Evolutionary conservation across 1,284 basidiomycete species (phyloP).

Genomic region (Pholiota adiposa): DNA sequence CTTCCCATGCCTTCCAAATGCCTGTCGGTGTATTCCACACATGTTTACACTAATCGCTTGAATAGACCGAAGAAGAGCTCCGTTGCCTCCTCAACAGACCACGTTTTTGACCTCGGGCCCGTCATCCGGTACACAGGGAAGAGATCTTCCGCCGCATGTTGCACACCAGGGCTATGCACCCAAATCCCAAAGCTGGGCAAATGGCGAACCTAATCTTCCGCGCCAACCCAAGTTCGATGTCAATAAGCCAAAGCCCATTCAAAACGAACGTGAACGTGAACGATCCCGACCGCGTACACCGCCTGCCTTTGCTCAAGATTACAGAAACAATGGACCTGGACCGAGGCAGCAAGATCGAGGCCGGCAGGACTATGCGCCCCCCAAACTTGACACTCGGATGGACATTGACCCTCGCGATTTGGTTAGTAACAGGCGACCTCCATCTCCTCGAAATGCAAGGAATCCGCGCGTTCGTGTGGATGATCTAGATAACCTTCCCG

Average conservation of each 20-base stretch:
- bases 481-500: not conserved
- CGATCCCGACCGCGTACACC: not conserved
- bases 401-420: conserved; percentile 24
- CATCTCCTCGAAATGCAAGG: conserved; percentile 17
- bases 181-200: conserved; percentile 8
- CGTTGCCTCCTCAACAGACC: conserved; percentile 36
- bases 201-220: conserved; percentile 12
- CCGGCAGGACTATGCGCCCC: conserved; percentile 2
- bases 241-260: not conserved
- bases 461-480: conserved; percentile 10
- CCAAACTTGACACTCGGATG: conserved; percentile 23
- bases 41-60: conserved; percentile 9
- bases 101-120: conserved; percentile 23
- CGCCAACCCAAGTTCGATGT: conserved; percentile 5
- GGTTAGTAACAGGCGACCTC: conserved; percentile 14
- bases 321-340: not conserved
- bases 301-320: not conserved
- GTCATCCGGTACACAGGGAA: conserved; percentile 1
- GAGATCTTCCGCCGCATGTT: conserved; percentile 15
- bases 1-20: conserved; percentile 1
- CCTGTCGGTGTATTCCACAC: conserved; percentile 11
- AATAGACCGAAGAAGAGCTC: conserved; percentile 33
- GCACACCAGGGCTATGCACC: not conserved
- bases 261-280: not conserved
- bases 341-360: not conserved